phyloP scores from a whole-genome alignment of 2,329 filamentous ascomycete species.

The Ilyonectria mors-panacis region DNA sequence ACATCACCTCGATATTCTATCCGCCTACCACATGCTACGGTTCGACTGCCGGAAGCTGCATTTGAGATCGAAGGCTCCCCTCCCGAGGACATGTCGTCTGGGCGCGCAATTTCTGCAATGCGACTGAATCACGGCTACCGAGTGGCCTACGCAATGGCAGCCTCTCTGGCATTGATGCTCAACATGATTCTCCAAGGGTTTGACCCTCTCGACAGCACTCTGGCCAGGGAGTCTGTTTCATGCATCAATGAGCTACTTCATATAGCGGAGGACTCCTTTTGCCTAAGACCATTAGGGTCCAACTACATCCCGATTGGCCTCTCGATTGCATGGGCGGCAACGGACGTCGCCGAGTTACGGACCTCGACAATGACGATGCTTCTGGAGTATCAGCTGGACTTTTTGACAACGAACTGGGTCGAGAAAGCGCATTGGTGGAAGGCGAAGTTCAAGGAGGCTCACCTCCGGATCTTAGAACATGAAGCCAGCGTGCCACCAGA shows the following conservation, averaged over 20 bases:
- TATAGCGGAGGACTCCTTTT: slow-evolving; percentile 38
- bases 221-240: slow-evolving; percentile 36
- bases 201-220: slow-evolving; percentile 24
- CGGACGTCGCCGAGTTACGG: slow-evolving; percentile 45
- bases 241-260: slow-evolving; percentile 44
- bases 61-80: not conserved
- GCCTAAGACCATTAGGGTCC: slow-evolving; percentile 48
- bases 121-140: slow-evolving; percentile 22
- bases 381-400: slow-evolving; percentile 42
- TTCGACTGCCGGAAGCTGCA: slow-evolving; percentile 31
- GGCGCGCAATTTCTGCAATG: not conserved
- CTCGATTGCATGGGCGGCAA: slow-evolving; percentile 44
- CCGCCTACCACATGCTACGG: slow-evolving; percentile 37
- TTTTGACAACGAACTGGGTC: slow-evolving; percentile 26
- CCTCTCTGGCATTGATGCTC: slow-evolving; percentile 41
- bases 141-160: slow-evolving; percentile 37
- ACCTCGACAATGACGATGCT: slow-evolving; percentile 30
- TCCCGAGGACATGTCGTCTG: slow-evolving; percentile 2
- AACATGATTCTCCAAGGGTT: slow-evolving; percentile 45
- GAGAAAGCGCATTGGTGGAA: slow-evolving; percentile 30
- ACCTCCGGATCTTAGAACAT: not conserved
- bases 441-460: slow-evolving; percentile 4
- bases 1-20: slow-evolving; percentile 36
- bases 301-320: slow-evolving; percentile 47
- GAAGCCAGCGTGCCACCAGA: not conserved